Evolutionary conservation across 169 alveolate genomes (phyloP), one percentile per base, ranked within the genome.

Genomic region (Babesia ovata): DNA sequence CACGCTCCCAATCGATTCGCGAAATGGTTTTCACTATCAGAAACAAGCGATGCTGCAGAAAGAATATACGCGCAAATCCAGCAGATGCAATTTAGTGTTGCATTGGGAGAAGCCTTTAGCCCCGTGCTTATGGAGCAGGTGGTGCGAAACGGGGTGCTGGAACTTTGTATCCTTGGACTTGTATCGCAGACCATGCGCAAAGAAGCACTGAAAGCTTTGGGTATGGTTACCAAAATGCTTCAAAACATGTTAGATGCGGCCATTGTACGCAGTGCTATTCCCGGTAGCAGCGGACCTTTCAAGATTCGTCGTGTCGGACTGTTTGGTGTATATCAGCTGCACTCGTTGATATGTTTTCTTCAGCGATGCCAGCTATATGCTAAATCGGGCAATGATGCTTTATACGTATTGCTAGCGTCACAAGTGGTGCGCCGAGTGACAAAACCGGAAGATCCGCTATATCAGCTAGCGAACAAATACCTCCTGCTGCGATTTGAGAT

Each of bases 361-460:
- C 73, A 71, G 24, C 36, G 72, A 39, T 71, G 62, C 29, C 63
- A 33, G 36, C 16, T 46, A 8, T 67, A 67, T 52, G 63, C 81
- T 9, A 17, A 29, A 28, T 11, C 9, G 0, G 81, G 81, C 12
- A 58, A 58, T 24, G 72, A 72, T 7, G 54, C 44, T 13, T 17
- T 71, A 24, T 61, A 39, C 33, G 26, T 71, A 33, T 8, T 71
- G 29, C 22, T 58, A 17, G 72, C 63, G 24, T 26, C 71, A 42
- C 56, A 59, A 42, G 8, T 61, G 48, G 60, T 58, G n/a, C 70
- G 63, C 33, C 56, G 54, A 21, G 62, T 71, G 49, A 71, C 52
- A 42, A 71, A 71, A 19, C 72, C 71, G 24, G 81, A 71, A 8
- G 81, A 71, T 39, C 73, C 72, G 26, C 58, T 71, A 13, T 71